Base-by-base conservation (phyloP, 495 filamentous ascomycete species). In the Penicillium subrubescens region DNA sequence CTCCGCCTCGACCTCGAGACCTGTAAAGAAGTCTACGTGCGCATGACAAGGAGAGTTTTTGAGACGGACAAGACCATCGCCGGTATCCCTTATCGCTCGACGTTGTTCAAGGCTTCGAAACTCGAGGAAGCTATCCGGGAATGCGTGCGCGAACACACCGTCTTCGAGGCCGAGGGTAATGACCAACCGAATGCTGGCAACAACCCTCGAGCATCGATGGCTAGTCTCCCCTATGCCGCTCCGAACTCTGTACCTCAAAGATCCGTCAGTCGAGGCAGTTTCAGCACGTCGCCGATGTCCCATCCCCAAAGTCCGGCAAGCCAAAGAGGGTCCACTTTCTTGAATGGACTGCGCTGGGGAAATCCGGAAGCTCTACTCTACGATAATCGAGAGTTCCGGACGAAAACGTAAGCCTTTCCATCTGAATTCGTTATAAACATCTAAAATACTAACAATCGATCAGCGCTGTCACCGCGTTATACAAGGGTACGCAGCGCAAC, bases 11-110 rank as follows among this genome's bases (percentile, higher is more conserved):
- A 98, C 69, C 79, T 98, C 31, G 94, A 97, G 73, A 95, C 92
- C 2, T 97, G 94, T 84, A 97, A 96, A 77, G 90, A 96, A 64
- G 88, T 97, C 12, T 99, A 98, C 69, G 92, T 97, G 62, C 89
- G 91, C 60, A 91, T 99, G 84, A 99, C 95, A 43, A 88, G 90
- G 67, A 88, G 88, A 71, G 96, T 98, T 0, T 99, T 99, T 66
- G 93, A 97, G 76, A 97, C 95, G 11, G 96, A 99, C 79, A 99
- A 99, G 80, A 98, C 94, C 8, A 87, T 99, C 64, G 92, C 90
- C 19, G 95, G 94, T 15, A 95, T 99, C 59, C 95, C 94, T 0
- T 97, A 95, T 70, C 88, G 91, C 27, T 93, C 91, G 19, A 98
- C 95, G 0, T 74, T 98, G 48, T 98, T 97, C 85, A 99, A 99